Conservation (phyloP, 768 basidiomycete genomes). For the Pisolithus albus region DNA sequence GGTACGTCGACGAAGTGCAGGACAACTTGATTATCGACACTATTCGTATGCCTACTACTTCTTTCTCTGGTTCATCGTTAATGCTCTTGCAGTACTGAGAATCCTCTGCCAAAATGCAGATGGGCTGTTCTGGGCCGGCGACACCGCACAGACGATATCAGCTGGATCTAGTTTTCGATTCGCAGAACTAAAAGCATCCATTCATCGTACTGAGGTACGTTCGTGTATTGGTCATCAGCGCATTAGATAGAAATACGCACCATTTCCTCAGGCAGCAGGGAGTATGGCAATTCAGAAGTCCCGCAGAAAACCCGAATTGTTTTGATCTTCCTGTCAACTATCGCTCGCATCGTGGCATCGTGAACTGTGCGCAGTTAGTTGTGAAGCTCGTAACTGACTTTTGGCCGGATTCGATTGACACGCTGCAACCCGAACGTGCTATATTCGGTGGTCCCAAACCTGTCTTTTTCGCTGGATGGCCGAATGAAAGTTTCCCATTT, state of each 20-base stretch:
- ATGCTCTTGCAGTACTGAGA: slow-evolving; percentile 43
- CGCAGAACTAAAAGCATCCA: slow-evolving; percentile 60
- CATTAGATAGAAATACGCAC: neutral
- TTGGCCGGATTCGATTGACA: slow-evolving; percentile 62
- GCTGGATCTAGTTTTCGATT: slow-evolving; percentile 69
- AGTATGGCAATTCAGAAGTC: neutral
- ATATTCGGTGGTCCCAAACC: slow-evolving; percentile 49
- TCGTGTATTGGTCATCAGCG: slow-evolving; percentile 14
- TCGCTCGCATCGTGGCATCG: slow-evolving; percentile 67
- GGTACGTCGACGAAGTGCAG: slow-evolving; percentile 71
- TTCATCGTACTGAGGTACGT: slow-evolving; percentile 54
- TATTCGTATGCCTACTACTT: slow-evolving; percentile 34
- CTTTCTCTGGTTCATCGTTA: neutral
- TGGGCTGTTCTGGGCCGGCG: slow-evolving; percentile 74
- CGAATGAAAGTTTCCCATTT: slow-evolving; percentile 34
- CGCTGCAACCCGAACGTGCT: slow-evolving; percentile 48
- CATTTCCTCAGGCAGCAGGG: neutral
- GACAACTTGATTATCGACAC: slow-evolving; percentile 65
- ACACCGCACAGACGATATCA: slow-evolving; percentile 74
- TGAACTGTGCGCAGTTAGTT: slow-evolving; percentile 59
- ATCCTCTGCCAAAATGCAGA: slow-evolving; percentile 54
- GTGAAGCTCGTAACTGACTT: slow-evolving; percentile 54
- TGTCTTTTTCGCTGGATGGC: slow-evolving; percentile 49
- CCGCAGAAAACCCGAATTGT: slow-evolving; percentile 22
- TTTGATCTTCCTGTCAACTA: slow-evolving; percentile 59